Evolutionary conservation across 345 rosid genomes (phyloP), one percentile per base, ranked within the genome.

Genomic region (Gossypioides kirkii): DNA sequence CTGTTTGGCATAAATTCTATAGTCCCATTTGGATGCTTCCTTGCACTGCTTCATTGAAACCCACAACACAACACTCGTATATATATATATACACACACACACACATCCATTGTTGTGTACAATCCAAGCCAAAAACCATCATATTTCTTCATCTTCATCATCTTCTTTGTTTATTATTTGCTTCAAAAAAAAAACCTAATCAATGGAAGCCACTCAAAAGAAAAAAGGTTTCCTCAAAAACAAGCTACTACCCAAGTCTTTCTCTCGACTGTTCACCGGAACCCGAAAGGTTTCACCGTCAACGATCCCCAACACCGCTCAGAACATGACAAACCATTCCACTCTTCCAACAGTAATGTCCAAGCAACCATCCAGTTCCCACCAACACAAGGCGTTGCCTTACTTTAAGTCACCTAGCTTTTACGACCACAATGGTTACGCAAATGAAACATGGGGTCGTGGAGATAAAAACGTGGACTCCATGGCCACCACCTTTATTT

Each of bases 381-480:
- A 25, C 14, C 71, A 25, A 13, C 71, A 14, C 41, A 16, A 14
- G n/a, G 71, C 71, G 38, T 56, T 67, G 22, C 47, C 71, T 3
- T 25, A 67, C 54, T 45, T 66, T 13, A 66, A 22, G 20, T 49
- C 70, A 0, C 36, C 54, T 1, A 66, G 54, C 9, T 66, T 66
- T n/a, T 22, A 66, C 54, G 70, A 65, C 22, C 72, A 68, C 16
- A 70, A 70, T 2, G 16, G 45, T 32, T 74, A 17, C 16, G 50
- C 28, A 17, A 70, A 70, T 56, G 68, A 36, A 0, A 11, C 46
- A 3, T 28, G 41, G 42, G 78, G 38, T 16, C 36, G 20, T 14
- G 73, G 74, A 4, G 88, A 84, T 13, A 87, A 77, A 75, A 74
- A 86, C 54, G 84, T 83, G 14, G 87, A 88, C 63, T 13, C 10